phyloP scores from a whole-genome alignment of 2,329 filamentous ascomycete genomes.

The Aspergillus flavus region DNA sequence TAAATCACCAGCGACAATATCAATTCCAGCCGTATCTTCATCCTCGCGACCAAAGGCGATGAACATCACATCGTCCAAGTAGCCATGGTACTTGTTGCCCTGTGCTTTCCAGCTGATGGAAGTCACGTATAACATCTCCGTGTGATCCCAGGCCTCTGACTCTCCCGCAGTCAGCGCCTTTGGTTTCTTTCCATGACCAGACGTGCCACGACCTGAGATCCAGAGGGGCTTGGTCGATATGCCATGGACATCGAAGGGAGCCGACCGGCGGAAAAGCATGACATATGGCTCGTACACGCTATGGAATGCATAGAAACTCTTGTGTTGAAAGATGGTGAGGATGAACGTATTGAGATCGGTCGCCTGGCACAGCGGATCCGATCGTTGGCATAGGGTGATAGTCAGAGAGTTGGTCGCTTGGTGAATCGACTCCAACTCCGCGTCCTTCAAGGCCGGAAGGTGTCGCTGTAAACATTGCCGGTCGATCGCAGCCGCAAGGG shows the following conservation, averaged over 20 bases:
- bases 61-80: slow-evolving; percentile 58
- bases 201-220: slow-evolving; percentile 53
- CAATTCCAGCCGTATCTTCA: slow-evolving; percentile 51
- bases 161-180: not conserved
- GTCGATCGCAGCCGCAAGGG: slow-evolving; percentile 42
- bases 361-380: slow-evolving; percentile 48
- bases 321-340: slow-evolving; percentile 59
- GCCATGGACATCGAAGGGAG: slow-evolving; percentile 55
- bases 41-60: slow-evolving; percentile 62
- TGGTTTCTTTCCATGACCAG: slow-evolving; percentile 30
- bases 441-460: slow-evolving; percentile 39
- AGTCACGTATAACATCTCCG: slow-evolving; percentile 62
- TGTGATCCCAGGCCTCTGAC: slow-evolving; percentile 32
- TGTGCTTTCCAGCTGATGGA: slow-evolving; percentile 58
- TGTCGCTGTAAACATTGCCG: slow-evolving; percentile 50
- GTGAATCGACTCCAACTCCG: slow-evolving; percentile 53
- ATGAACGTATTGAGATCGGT: slow-evolving; percentile 57
- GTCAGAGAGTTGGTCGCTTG: slow-evolving; percentile 63
- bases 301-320: slow-evolving; percentile 53
- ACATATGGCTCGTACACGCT: slow-evolving; percentile 60
- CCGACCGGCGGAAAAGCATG: slow-evolving; percentile 52
- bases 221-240: slow-evolving; percentile 57
- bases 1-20: slow-evolving; percentile 55
- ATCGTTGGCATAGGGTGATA: slow-evolving; percentile 57
- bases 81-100: slow-evolving; percentile 57